Evolutionary conservation across 306 rosid species (phyloP).

Genomic region (Gleditsia sinensis): DNA sequence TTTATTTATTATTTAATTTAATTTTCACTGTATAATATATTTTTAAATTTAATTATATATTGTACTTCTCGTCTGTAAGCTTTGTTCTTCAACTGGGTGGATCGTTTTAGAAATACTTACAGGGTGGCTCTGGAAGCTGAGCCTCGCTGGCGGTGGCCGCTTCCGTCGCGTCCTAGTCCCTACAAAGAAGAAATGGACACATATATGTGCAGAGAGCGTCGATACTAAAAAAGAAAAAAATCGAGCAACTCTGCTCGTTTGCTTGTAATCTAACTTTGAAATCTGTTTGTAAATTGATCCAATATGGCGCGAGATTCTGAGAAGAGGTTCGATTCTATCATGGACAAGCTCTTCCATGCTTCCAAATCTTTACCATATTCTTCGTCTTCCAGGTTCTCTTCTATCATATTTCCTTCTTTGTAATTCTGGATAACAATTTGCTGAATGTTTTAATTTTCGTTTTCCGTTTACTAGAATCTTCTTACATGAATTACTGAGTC

Average conservation of each 20-base stretch:
- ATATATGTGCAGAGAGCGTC: not conserved
- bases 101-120: no score
- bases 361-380: constrained; percentile 49
- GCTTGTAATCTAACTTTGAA: not conserved
- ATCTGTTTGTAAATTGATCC: not conserved
- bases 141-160: no score
- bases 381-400: constrained; percentile 67
- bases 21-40: no score
- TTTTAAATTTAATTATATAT: no score
- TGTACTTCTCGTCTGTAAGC: no score
- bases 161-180: no score
- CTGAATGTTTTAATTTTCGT: not conserved
- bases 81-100: no score
- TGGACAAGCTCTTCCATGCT: constrained; percentile 79
- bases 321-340: constrained; percentile 70
- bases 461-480: not conserved
- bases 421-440: not conserved
- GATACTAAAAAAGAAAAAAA: not conserved
- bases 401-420: not conserved
- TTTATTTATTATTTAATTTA: no score
- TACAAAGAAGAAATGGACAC: not conserved
- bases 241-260: not conserved
- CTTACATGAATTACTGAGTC: no score
- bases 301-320: constrained; percentile 72
- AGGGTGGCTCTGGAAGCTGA: no score